A percentile compares a stretch with the other conserved stretches of the same genome.
Conservation (phyloP, 495 filamentous ascomycete species). For the Trichocladium antarcticum region DNA sequence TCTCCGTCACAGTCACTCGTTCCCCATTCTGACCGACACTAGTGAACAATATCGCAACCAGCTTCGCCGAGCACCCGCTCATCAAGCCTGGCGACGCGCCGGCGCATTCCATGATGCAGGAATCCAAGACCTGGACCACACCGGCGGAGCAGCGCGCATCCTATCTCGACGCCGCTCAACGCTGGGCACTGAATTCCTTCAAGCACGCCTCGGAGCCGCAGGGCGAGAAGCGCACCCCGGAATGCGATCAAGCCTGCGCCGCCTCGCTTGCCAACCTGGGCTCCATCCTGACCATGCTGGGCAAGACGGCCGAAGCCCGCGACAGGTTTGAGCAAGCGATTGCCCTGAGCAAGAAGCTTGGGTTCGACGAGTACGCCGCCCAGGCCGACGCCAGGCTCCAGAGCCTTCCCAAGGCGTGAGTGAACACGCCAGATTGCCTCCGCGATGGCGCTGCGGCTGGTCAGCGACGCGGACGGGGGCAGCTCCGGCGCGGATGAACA, state of each 20-base stretch:
- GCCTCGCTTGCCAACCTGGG: constrained; percentile 79
- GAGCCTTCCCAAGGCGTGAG: constrained; percentile 30
- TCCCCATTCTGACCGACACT: background rate
- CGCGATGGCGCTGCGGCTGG: too few relatives aligned
- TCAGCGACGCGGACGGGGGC: too few relatives aligned
- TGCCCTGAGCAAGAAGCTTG: constrained; percentile 49
- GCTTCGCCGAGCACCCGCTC: constrained; percentile 53
- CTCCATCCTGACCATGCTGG: constrained; percentile 63
- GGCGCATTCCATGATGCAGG: constrained; percentile 21
- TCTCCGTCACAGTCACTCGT: background rate
- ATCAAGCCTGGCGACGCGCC: constrained; percentile 26
- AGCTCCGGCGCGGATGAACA: too few relatives aligned
- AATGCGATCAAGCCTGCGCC: constrained; percentile 79
- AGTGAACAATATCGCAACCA: constrained; percentile 65
- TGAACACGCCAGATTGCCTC: background rate
- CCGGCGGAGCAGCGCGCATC: constrained; percentile 37
- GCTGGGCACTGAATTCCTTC: constrained; percentile 70
- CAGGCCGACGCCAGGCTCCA: constrained; percentile 48
- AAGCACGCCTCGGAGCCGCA: constrained; percentile 40
- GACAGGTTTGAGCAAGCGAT: constrained; percentile 53
- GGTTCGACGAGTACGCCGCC: constrained; percentile 50
- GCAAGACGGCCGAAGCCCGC: constrained; percentile 52
- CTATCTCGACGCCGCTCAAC: constrained; percentile 48
- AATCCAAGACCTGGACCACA: constrained; percentile 16
- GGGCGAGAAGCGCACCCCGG: constrained; percentile 50